Percentiles rank a stretch among this genome's conserved stretches.
Conservation (phyloP, 2,329 filamentous ascomycete genomes). For the Epichloe bromicola region DNA sequence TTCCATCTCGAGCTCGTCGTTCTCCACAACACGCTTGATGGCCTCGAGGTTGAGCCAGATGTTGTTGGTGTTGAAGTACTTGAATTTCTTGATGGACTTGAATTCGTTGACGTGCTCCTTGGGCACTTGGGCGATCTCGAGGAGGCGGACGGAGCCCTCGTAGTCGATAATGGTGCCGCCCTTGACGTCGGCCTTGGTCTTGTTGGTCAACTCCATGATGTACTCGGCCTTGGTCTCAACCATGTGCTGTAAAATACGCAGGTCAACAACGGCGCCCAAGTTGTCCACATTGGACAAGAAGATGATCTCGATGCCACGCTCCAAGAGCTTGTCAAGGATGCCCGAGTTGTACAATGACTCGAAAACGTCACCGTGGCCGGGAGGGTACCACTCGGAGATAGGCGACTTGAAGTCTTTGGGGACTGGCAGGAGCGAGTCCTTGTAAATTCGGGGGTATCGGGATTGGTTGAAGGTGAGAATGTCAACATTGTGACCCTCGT, state of each 20-base stretch:
- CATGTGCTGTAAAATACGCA: slow-evolving; percentile 99
- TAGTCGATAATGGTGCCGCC: slow-evolving; percentile 99
- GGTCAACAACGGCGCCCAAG: slow-evolving; percentile 90
- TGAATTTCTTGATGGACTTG: slow-evolving; percentile 99
- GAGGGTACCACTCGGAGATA: slow-evolving; percentile 96
- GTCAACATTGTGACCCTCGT: slow-evolving; percentile 98
- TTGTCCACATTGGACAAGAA: slow-evolving; percentile 99
- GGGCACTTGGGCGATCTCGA: slow-evolving; percentile 97
- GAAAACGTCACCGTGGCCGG: slow-evolving; percentile 98
- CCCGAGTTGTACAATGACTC: slow-evolving; percentile 99
- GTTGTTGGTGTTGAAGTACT: slow-evolving; percentile 99
- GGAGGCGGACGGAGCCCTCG: slow-evolving; percentile 88
- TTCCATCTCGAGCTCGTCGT: slow-evolving; percentile 97
- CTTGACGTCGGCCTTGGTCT: slow-evolving; percentile 99
- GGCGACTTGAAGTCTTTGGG: slow-evolving; percentile 79
- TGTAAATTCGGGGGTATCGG: slow-evolving; percentile 91
- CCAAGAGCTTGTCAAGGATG: slow-evolving; percentile 89
- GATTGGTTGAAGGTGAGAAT: slow-evolving; percentile 99
- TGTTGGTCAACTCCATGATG: slow-evolving; percentile 99
- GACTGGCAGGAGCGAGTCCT: slow-evolving; percentile 93
- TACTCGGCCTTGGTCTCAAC: slow-evolving; percentile 94
- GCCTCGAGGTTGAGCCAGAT: slow-evolving; percentile 98
- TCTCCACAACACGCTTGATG: slow-evolving; percentile 97
- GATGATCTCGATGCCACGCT: slow-evolving; percentile 90
- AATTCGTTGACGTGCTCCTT: slow-evolving; percentile 99